These are phyloP conservation scores for Pugionium dolabratum DNA, from an alignment of 345 rosid genomes.

Conservation along the genomic window DNA sequence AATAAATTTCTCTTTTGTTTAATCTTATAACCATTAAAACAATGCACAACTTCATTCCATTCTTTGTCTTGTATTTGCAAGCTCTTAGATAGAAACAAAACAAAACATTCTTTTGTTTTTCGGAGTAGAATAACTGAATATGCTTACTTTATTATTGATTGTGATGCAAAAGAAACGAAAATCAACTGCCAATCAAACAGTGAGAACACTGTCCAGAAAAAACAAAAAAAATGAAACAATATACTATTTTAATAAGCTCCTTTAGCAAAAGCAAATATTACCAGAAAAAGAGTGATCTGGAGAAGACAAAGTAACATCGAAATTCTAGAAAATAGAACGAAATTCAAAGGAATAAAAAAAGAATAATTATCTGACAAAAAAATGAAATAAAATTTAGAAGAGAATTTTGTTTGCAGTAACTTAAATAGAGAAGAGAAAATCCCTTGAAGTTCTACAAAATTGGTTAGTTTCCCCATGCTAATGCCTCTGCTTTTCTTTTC, in stretches of 20 bases:
- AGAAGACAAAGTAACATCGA: slow-evolving; percentile 35
- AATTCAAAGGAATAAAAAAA: background rate
- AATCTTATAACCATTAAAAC: slow-evolving; percentile 24
- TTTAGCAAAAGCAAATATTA: slow-evolving; percentile 25
- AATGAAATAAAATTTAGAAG: background rate
- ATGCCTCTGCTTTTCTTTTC: slow-evolving; percentile 41
- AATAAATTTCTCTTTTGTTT: background rate
- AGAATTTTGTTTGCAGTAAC: slow-evolving; percentile 14
- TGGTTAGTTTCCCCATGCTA: slow-evolving; percentile 62
- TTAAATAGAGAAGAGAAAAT: slow-evolving; percentile 50
- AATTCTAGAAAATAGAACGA: slow-evolving; percentile 24
- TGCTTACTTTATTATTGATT: slow-evolving; percentile 33
- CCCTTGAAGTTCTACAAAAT: slow-evolving; percentile 90
- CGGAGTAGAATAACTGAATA: slow-evolving; percentile 26
- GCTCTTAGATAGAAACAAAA: slow-evolving; percentile 39
- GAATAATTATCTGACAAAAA: slow-evolving; percentile 13
- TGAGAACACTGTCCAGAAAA: slow-evolving; percentile 20
- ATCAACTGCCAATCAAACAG: slow-evolving; percentile 37
- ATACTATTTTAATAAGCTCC: background rate
- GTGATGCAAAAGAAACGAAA: slow-evolving; percentile 36
- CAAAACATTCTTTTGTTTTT: slow-evolving; percentile 31
- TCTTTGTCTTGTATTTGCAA: slow-evolving; percentile 37
- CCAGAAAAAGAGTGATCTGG: slow-evolving; percentile 23
- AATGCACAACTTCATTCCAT: slow-evolving; percentile 20
- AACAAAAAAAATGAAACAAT: slow-evolving; percentile 25